Evolutionary conservation across 345 rosid genomes (phyloP).

Genomic region (Salix caprea): DNA sequence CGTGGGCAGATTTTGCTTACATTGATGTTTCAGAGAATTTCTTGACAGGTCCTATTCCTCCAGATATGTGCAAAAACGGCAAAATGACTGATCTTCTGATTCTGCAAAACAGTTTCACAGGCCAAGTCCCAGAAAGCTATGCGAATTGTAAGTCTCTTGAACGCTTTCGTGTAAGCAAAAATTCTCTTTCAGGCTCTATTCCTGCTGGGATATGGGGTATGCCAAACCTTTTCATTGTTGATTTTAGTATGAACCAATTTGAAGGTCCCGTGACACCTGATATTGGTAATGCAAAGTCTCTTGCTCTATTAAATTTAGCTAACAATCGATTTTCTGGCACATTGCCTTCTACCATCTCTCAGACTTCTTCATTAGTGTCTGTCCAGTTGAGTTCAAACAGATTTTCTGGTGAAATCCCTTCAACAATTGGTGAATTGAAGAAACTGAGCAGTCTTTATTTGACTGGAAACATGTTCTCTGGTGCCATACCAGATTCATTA

Average conservation of each 20-base stretch:
- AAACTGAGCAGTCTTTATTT: slow-evolving; percentile 44
- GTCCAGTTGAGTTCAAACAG: slow-evolving; percentile 45
- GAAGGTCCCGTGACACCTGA: slow-evolving; percentile 51
- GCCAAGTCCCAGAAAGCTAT: slow-evolving; percentile 53
- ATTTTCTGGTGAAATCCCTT: slow-evolving; percentile 55
- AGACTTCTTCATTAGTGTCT: slow-evolving; percentile 49
- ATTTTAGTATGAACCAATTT: slow-evolving; percentile 54
- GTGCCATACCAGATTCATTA: slow-evolving; percentile 53
- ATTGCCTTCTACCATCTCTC: slow-evolving; percentile 49
- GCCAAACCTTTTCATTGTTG: slow-evolving; percentile 55
- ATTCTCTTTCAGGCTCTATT: slow-evolving; percentile 55
- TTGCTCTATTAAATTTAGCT: slow-evolving; percentile 45
- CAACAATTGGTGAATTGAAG: slow-evolving; percentile 48
- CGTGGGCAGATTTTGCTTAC: slow-evolving; percentile 37
- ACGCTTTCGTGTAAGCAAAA: slow-evolving; percentile 62
- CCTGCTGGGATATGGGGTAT: slow-evolving; percentile 74
- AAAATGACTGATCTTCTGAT: slow-evolving; percentile 49
- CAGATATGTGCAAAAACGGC: slow-evolving; percentile 77
- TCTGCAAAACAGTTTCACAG: slow-evolving; percentile 63
- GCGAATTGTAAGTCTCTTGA: slow-evolving; percentile 46
- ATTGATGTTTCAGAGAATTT: slow-evolving; percentile 79
- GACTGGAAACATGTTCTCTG: slow-evolving; percentile 47
- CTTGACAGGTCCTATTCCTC: slow-evolving; percentile 71
- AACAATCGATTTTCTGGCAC: slow-evolving; percentile 57
- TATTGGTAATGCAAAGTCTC: slow-evolving; percentile 55